Percentiles rank a stretch among this genome's conserved stretches.
These are phyloP conservation scores for Nigrospora osmanthi DNA, from an alignment of 2,329 filamentous ascomycete species.

Conservation along the genomic window DNA sequence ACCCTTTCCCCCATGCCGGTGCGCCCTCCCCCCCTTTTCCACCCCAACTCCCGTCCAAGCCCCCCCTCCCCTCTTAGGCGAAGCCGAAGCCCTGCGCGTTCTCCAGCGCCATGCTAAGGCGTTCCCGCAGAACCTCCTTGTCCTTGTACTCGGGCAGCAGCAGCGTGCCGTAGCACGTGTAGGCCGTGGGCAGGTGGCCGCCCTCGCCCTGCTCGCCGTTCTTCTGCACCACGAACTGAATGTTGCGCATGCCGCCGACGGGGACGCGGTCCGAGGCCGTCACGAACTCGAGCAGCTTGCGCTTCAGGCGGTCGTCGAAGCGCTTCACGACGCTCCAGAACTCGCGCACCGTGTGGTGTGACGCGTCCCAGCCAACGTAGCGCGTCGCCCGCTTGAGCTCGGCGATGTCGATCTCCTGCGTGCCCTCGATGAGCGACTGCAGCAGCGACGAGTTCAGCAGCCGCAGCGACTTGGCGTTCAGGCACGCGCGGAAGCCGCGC, in stretches of 20 bases:
- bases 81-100: conserved; percentile 88
- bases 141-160: conserved; percentile 76
- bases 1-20: too few species aligned
- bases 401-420: conserved; percentile 68
- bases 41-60: background rate
- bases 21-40: background rate
- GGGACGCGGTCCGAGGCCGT: conserved; percentile 88
- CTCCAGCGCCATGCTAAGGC: conserved; percentile 77
- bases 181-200: conserved; percentile 69
- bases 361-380: conserved; percentile 74
- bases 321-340: conserved; percentile 78
- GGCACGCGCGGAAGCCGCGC: conserved; percentile 69
- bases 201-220: conserved; percentile 54
- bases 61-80: conserved; percentile 35
- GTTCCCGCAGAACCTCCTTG: conserved; percentile 61
- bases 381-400: conserved; percentile 64
- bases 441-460: conserved; percentile 66
- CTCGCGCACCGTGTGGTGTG: conserved; percentile 61
- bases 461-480: conserved; percentile 61
- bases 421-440: conserved; percentile 75
- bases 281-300: conserved; percentile 82
- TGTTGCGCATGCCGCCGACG: conserved; percentile 72
- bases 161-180: conserved; percentile 89
- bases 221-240: conserved; percentile 77
- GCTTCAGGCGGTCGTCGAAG: conserved; percentile 62